Evolutionary conservation across 2,329 filamentous ascomycete species (phyloP).

Genomic region (Colletotrichum navitas): DNA sequence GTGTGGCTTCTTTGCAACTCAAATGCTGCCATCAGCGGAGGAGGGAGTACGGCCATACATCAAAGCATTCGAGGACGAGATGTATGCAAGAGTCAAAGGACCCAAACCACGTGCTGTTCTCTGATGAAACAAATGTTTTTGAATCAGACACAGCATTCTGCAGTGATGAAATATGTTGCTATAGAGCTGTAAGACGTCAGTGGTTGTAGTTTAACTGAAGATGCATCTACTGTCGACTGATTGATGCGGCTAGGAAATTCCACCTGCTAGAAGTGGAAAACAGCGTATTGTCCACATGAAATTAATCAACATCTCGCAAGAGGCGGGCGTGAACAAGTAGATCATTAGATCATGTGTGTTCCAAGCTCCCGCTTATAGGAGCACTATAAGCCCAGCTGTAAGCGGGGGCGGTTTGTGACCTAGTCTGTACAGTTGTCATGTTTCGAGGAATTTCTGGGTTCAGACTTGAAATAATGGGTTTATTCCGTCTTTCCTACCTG

Average conservation of each 20-base stretch:
- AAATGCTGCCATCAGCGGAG: slow-evolving; percentile 58
- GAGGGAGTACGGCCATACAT: slow-evolving; percentile 50
- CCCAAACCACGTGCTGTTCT: neutral
- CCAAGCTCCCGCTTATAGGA: neutral
- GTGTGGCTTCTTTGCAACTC: slow-evolving; percentile 57
- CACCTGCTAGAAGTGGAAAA: neutral
- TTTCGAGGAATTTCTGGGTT: too few species aligned
- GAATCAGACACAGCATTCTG: neutral
- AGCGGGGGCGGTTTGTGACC: too few species aligned
- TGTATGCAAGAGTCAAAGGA: slow-evolving; percentile 51
- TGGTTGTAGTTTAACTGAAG: neutral
- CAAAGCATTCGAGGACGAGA: slow-evolving; percentile 53
- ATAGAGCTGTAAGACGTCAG: neutral
- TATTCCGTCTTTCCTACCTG: too few species aligned
- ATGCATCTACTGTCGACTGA: fast-evolving
- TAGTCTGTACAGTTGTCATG: too few species aligned
- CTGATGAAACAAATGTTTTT: neutral
- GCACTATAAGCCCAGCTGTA: neutral
- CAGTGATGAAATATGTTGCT: neutral
- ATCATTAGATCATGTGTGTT: neutral
- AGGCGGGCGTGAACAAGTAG: neutral
- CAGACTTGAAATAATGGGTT: too few species aligned
- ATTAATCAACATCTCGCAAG: neutral
- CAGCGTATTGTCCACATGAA: neutral
- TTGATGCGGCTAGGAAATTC: neutral